phyloP scores from a whole-genome alignment of 2,329 filamentous ascomycete genomes.

The Nectriaceae sp. region DNA sequence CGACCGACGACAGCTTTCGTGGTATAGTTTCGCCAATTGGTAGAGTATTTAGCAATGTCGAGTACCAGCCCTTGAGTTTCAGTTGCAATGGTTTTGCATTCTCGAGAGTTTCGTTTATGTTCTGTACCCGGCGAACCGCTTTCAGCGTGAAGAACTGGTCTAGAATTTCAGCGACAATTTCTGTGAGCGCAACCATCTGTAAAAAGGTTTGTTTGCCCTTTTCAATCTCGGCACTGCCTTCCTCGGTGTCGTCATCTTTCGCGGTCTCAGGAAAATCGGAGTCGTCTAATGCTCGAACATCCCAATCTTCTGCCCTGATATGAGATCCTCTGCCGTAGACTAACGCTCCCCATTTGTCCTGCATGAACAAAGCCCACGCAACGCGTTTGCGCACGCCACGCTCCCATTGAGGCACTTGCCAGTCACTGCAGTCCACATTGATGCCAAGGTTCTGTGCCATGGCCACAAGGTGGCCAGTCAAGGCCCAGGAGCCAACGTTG shows the following conservation, averaged over 20 bases:
- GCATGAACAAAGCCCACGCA: slow-evolving; percentile 56
- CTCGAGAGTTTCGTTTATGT: no score
- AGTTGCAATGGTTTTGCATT: no score
- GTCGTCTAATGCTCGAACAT: slow-evolving; percentile 33
- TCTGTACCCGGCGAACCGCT: no score
- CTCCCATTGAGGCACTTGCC: slow-evolving; percentile 57
- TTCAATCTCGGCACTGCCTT: slow-evolving; percentile 39
- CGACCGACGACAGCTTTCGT: no score
- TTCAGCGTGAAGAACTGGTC: slow-evolving; percentile 21
- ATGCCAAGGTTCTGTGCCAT: slow-evolving; percentile 51
- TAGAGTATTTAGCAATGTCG: no score
- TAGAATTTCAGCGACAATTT: slow-evolving; percentile 46
- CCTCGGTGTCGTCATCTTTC: slow-evolving; percentile 26
- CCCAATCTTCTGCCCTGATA: slow-evolving; percentile 53
- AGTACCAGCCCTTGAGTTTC: no score
- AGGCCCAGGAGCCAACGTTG: slow-evolving; percentile 35
- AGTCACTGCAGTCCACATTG: slow-evolving; percentile 54
- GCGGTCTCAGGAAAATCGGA: slow-evolving; percentile 29
- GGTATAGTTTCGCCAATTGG: no score
- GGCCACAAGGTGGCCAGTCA: slow-evolving; percentile 45
- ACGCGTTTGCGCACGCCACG: slow-evolving; percentile 56
- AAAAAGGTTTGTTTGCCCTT: slow-evolving; percentile 43
- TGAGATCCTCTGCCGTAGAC: slow-evolving; percentile 55
- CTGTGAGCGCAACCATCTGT: slow-evolving; percentile 45
- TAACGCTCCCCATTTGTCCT: slow-evolving; percentile 58